Base-by-base conservation (phyloP, 768 basidiomycete species). In the Collybia sp. region DNA sequence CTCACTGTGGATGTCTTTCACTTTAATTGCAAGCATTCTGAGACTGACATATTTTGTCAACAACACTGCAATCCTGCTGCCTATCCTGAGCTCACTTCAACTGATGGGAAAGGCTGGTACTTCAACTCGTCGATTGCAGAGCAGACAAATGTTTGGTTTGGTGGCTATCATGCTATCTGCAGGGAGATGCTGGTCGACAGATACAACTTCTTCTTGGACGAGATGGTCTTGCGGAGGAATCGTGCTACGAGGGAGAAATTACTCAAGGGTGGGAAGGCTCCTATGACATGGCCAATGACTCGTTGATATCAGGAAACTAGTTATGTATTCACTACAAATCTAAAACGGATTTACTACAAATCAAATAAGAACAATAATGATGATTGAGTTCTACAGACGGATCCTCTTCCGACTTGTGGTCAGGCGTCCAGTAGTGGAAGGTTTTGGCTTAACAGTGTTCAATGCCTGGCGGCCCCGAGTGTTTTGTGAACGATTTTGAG, bases 101-200 rank as follows among this genome's bases (percentile, higher is more conserved):
- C 57, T 2, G 55, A 64, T 16, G 54, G 55, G 0, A 51, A 52
- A 12, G 25, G 25, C 25, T 76, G 70, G 70, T 17, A 41, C 0
- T 73, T 76, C 53, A 76, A 75, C 36, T 69, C 65, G 0, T 75
- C 69, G 0, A 51, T 57, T 1, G 65, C 67, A 0, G 68, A 76
- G 40, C 69, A 72, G 43, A 52, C 60, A 0, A 76, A 76, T 48
- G 61, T 59, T 0, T 76, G 75, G 75, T 43, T 74, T 17, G 66
- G 68, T 0, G 66, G 67, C 47, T 73, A 49, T 48, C 58, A 59
- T 0, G 44, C 60, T 0, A 67, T 70, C n/a, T 49, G 61, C 0
- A 53, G 63, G 0, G 70, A 69, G 44, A 72, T 72, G 71, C 38
- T 36, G 5, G 55, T 40, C 0, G 44, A 50, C 6, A 17, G 59